These are phyloP conservation scores for Zasmidium citrigriseum DNA, from an alignment of 2,329 filamentous ascomycete species.

Conservation along the genomic window DNA sequence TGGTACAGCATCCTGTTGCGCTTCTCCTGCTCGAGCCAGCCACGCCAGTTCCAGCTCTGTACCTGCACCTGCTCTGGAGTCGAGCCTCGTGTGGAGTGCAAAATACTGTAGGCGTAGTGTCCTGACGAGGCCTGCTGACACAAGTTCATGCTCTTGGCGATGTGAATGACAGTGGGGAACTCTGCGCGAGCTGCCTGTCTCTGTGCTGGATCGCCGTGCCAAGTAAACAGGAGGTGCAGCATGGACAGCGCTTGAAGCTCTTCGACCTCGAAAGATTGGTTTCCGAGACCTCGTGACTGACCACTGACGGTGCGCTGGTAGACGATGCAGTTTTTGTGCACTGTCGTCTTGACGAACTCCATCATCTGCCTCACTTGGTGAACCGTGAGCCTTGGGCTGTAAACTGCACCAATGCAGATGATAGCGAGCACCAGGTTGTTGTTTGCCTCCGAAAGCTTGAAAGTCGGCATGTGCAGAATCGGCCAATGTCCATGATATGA, in stretches of 20 bases:
- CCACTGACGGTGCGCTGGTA: conserved; percentile 47
- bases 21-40: conserved; percentile 72
- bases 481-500: conserved; percentile 75
- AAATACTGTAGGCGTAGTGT: conserved; percentile 55
- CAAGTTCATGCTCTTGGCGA: conserved; percentile 60
- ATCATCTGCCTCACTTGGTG: conserved; percentile 68
- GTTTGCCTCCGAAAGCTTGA: conserved; percentile 66
- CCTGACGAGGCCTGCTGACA: conserved; percentile 54
- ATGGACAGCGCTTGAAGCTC: conserved; percentile 68
- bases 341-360: conserved; percentile 60
- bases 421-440: conserved; percentile 69
- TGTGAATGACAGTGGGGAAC: conserved; percentile 58
- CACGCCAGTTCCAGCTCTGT: conserved; percentile 63
- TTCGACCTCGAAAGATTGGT: conserved; percentile 52
- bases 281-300: conserved; percentile 41
- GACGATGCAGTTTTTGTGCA: conserved; percentile 58
- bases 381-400: conserved; percentile 64
- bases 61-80: conserved; percentile 50
- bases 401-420: conserved; percentile 73
- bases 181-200: conserved; percentile 63
- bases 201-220: conserved; percentile 69
- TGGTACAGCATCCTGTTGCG: conserved; percentile 66
- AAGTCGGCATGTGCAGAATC: conserved; percentile 70
- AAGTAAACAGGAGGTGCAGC: conserved; percentile 63
- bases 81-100: conserved; percentile 59